Conservation (phyloP, 75 land plant species). For the Cunninghamia lanceolata region DNA sequence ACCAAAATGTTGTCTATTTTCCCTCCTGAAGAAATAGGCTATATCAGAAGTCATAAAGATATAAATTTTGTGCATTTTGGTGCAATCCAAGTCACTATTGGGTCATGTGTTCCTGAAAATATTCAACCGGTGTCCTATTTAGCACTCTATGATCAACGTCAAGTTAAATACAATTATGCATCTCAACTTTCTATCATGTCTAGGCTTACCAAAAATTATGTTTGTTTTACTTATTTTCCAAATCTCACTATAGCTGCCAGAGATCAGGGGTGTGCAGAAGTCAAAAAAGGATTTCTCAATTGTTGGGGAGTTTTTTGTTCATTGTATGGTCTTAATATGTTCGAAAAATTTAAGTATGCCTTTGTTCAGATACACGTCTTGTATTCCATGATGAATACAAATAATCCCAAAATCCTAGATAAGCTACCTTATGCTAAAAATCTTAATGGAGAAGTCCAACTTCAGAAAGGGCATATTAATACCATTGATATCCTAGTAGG, state of each 20-base stretch:
- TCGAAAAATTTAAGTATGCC: not conserved
- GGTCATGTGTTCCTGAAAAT: not conserved
- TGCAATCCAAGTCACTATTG: no score
- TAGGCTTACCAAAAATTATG: no score
- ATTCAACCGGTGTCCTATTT: not conserved
- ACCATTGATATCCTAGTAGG: no score
- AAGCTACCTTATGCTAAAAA: not conserved
- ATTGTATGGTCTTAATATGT: not conserved
- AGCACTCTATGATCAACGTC: not conserved
- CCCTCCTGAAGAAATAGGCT: no score
- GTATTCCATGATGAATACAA: not conserved
- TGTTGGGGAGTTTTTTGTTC: no score
- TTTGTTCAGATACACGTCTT: not conserved
- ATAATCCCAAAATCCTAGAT: not conserved
- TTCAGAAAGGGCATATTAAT: not conserved
- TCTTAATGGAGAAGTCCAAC: not conserved
- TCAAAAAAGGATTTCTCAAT: no score
- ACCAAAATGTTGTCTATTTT: no score
- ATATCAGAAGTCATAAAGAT: no score
- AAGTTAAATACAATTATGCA: not conserved
- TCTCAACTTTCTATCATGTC: not conserved
- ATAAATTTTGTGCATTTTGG: no score
- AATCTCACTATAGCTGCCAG: no score
- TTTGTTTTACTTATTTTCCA: not conserved
- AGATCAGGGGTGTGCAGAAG: no score